These are phyloP conservation scores for Clavispora santaluciae DNA, from an alignment of 805 yeast genomes.

Conservation along the genomic window DNA sequence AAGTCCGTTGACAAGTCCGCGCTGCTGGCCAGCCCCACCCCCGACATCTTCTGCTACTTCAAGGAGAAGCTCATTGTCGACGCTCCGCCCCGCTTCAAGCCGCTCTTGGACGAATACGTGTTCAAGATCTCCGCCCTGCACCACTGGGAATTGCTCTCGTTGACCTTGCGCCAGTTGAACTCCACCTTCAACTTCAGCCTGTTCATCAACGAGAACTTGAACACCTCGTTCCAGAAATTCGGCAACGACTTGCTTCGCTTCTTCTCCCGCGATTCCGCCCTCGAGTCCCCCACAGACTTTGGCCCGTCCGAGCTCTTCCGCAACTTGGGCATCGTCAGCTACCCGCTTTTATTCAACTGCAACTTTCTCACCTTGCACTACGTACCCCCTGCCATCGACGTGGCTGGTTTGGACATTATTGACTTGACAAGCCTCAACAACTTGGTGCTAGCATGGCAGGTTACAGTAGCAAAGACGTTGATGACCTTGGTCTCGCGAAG, in stretches of 20 bases:
- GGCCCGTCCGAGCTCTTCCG: constrained; percentile 33
- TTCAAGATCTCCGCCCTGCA: constrained; percentile 34
- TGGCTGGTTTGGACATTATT: constrained; percentile 16
- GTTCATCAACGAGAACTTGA: constrained; percentile 15
- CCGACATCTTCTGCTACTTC: constrained; percentile 36
- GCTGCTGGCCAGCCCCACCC: background rate
- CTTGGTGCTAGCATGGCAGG: constrained; percentile 43
- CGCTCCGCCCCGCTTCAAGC: constrained; percentile 48
- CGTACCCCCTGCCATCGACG: background rate
- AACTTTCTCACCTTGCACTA: constrained; percentile 26
- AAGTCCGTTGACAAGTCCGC: constrained; percentile 25
- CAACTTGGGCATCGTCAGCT: constrained; percentile 47
- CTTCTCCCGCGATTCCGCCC: constrained; percentile 4
- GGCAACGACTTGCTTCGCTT: constrained; percentile 15
- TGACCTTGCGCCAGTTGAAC: constrained; percentile 47
- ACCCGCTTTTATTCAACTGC: constrained; percentile 43
- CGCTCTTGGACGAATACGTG: constrained; percentile 45
- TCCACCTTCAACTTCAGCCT: constrained; percentile 13
- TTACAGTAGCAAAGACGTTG: constrained; percentile 41
- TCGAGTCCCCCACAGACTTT: constrained; percentile 10
- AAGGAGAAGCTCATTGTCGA: constrained; percentile 47
- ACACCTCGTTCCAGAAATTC: constrained; percentile 11
- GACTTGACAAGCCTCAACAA: constrained; percentile 27
- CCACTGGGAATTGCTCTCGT: constrained; percentile 42
- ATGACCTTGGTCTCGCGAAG: constrained; percentile 18